phyloP scores from a whole-genome alignment of 1,284 basidiomycete genomes.

The Ganoderma lingzhi region DNA sequence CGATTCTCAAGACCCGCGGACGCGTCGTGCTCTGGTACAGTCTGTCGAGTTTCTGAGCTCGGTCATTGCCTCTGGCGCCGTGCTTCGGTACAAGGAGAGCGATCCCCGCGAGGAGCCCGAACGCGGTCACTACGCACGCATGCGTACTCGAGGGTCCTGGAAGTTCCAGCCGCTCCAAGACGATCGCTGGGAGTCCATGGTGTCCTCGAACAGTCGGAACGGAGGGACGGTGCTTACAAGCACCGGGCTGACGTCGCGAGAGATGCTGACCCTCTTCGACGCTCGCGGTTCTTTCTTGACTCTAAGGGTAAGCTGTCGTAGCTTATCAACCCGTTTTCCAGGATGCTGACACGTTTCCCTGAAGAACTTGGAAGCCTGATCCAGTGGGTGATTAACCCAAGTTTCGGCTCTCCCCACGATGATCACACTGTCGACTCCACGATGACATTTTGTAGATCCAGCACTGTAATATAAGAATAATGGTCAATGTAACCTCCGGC shows the following conservation, averaged over 20 bases:
- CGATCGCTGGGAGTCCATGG: not conserved
- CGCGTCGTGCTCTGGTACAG: not conserved
- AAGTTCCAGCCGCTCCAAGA: not conserved
- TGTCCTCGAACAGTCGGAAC: not conserved
- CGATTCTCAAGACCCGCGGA: not conserved
- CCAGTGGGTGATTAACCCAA: not conserved
- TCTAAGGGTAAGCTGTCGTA: not conserved
- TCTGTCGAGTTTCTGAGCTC: not conserved
- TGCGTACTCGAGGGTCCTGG: not conserved
- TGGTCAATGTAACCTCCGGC: not conserved
- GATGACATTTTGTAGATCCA: no score
- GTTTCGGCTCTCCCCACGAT: not conserved
- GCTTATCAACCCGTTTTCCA: not conserved
- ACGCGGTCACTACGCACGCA: not conserved
- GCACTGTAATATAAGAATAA: not conserved
- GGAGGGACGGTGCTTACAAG: not conserved
- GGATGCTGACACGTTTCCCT: not conserved
- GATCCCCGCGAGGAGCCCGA: not conserved
- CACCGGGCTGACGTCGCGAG: not conserved
- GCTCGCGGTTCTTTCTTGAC: not conserved
- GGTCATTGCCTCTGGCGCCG: not conserved
- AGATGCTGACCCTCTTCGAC: conserved; percentile 5
- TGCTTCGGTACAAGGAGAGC: not conserved
- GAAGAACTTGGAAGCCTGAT: not conserved
- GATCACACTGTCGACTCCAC: not conserved